Evolutionary conservation across 805 yeast species (phyloP).

Genomic region (Wickerhamomyces bisporus): DNA sequence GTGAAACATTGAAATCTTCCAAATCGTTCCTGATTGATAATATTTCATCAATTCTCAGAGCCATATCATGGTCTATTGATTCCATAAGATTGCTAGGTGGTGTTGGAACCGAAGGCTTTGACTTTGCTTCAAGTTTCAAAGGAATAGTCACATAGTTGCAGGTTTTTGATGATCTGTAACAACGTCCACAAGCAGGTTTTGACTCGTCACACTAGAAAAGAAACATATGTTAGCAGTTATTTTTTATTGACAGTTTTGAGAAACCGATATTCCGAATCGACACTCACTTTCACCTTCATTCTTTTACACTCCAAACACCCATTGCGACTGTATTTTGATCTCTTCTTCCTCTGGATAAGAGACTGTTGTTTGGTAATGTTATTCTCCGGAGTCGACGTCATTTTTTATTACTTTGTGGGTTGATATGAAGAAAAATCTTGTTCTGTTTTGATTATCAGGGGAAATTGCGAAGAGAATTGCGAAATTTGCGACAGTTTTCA

Average conservation of each 20-base stretch:
- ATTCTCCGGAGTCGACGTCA: too few species aligned
- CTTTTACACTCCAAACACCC: conserved; percentile 41
- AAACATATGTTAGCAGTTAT: neutral
- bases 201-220: conserved; percentile 29
- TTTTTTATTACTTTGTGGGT: too few species aligned
- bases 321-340: conserved; percentile 22
- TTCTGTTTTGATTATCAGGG: too few species aligned
- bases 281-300: conserved; percentile 32
- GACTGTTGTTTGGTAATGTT: too few species aligned
- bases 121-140: conserved; percentile 4
- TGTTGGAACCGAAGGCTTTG: neutral
- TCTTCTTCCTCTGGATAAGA: conserved; percentile 4
- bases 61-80: conserved; percentile 17
- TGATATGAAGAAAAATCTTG: too few species aligned
- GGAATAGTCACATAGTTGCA: neutral
- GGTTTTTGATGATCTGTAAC: conserved; percentile 27
- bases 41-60: conserved; percentile 14
- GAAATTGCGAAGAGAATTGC: too few species aligned
- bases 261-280: neutral
- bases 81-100: conserved; percentile 11
- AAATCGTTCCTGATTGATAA: conserved; percentile 2
- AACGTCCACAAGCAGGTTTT: conserved; percentile 28
- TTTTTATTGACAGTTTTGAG: neutral
- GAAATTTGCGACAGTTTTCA: too few species aligned
- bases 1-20: conserved; percentile 1